Percentiles rank a stretch among this genome's conserved stretches.
Conservation (phyloP, 1,284 basidiomycete genomes). For the Singerocomus rubriflavus region DNA sequence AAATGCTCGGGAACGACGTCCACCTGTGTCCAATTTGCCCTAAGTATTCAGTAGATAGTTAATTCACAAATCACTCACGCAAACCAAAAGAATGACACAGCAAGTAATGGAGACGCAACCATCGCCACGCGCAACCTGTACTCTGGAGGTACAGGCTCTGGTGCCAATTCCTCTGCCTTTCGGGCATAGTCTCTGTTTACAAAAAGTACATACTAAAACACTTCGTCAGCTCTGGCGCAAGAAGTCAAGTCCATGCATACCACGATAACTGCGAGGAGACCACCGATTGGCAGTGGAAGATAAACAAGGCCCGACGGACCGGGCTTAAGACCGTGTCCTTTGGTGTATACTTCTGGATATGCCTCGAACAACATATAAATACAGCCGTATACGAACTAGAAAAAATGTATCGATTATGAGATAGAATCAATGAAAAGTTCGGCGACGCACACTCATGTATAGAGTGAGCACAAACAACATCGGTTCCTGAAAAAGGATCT, state of each 20-base stretch:
- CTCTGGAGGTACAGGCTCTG: conserved; percentile 63
- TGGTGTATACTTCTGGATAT: conserved; percentile 55
- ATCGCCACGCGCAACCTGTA: conserved; percentile 56
- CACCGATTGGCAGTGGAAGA: conserved; percentile 55
- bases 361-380: conserved; percentile 61
- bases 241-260: conserved; percentile 34
- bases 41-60: neutral
- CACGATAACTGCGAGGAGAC: conserved; percentile 41
- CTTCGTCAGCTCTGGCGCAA: conserved; percentile 28
- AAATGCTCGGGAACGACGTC: conserved; percentile 53
- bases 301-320: conserved; percentile 52
- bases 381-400: conserved; percentile 60
- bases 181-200: conserved; percentile 54
- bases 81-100: conserved; percentile 67
- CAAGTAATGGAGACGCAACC: conserved; percentile 53
- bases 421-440: conserved; percentile 15
- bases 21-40: conserved; percentile 34
- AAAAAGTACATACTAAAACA: conserved; percentile 42
- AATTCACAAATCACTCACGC: conserved; percentile 39
- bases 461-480: conserved; percentile 71
- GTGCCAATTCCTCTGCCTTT: conserved; percentile 44
- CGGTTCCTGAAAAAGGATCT: conserved; percentile 70
- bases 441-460: conserved; percentile 57
- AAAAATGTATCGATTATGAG: conserved; percentile 10
- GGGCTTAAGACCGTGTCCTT: conserved; percentile 49